These are phyloP conservation scores for Cantharellus anzutake DNA, from an alignment of 768 basidiomycete genomes.

Conservation along the genomic window DNA sequence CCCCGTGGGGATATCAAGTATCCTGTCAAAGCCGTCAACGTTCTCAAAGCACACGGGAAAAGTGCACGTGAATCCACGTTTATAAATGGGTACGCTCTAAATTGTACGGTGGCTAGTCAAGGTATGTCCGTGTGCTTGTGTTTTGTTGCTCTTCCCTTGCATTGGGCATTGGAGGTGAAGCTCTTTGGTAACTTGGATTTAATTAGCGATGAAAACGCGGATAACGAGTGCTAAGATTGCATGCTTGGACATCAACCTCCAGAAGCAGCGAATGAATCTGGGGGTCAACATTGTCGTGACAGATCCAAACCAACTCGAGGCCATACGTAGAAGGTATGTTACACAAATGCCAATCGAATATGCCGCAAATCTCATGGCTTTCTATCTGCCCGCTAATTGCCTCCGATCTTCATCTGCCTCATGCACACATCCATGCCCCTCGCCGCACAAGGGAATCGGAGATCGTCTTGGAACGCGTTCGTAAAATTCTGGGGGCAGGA, in stretches of 20 bases:
- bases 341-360: too few relatives aligned
- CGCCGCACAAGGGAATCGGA: slow-evolving; percentile 56
- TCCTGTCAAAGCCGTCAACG: slow-evolving; percentile 97
- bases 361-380: too few relatives aligned
- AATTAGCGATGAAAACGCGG: slow-evolving; percentile 80
- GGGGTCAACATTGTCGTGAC: slow-evolving; percentile 96
- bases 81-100: slow-evolving; percentile 91
- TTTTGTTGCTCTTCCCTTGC: neutral
- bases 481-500: slow-evolving; percentile 82
- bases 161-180: neutral
- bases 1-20: slow-evolving; percentile 91
- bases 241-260: slow-evolving; percentile 93
- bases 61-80: slow-evolving; percentile 89
- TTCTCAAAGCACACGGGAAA: slow-evolving; percentile 92
- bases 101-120: slow-evolving; percentile 97
- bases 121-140: slow-evolving; percentile 29
- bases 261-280: slow-evolving; percentile 92
- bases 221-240: slow-evolving; percentile 91
- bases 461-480: slow-evolving; percentile 61
- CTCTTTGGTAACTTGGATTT: neutral
- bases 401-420: neutral
- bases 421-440: neutral
- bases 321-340: slow-evolving; percentile 74
- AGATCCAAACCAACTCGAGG: slow-evolving; percentile 88
- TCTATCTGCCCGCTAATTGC: too few relatives aligned